These are phyloP conservation scores for Daldinia sp. DNA, from an alignment of 2,329 filamentous ascomycete genomes.

Conservation along the genomic window DNA sequence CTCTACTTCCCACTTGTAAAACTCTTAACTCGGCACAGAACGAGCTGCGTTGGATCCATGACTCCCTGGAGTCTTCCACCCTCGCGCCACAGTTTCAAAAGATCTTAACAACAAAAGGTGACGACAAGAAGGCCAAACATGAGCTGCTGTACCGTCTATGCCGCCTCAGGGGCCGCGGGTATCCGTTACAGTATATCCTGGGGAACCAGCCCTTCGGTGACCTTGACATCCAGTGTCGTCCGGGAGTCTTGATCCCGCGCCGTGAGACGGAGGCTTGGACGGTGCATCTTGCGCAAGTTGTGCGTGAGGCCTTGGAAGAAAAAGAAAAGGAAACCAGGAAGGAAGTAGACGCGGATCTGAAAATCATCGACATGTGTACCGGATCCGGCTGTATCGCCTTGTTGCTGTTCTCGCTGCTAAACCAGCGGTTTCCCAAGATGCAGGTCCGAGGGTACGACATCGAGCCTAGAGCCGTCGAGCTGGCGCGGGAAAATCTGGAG, in stretches of 20 bases:
- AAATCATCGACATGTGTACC: conserved; percentile 86
- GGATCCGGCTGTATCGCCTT: conserved; percentile 92
- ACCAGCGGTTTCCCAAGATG: conserved; percentile 56
- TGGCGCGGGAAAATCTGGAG: conserved; percentile 74
- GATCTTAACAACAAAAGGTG: background rate
- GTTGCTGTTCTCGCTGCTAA: conserved; percentile 74
- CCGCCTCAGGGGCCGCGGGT: conserved; percentile 66
- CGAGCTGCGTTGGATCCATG: conserved; percentile 79
- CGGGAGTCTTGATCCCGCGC: conserved; percentile 88
- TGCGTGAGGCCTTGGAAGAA: background rate
- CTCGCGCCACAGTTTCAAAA: background rate
- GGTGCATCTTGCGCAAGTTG: conserved; percentile 60
- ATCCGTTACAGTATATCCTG: conserved; percentile 89
- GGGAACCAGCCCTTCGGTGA: conserved; percentile 89
- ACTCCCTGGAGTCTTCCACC: conserved; percentile 58
- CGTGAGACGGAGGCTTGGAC: conserved; percentile 80
- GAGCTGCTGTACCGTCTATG: conserved; percentile 58
- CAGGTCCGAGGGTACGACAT: conserved; percentile 79
- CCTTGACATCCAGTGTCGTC: conserved; percentile 80
- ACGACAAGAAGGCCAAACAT: conserved; percentile 3
- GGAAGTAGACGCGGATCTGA: conserved; percentile 55
- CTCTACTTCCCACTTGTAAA: conserved; percentile 73
- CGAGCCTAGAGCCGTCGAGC: conserved; percentile 70
- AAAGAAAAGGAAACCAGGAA: conserved; percentile 14
- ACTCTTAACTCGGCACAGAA: conserved; percentile 72